Conservation (phyloP, 2,329 filamentous ascomycete genomes). For the Sarocladiaceae sp. region DNA sequence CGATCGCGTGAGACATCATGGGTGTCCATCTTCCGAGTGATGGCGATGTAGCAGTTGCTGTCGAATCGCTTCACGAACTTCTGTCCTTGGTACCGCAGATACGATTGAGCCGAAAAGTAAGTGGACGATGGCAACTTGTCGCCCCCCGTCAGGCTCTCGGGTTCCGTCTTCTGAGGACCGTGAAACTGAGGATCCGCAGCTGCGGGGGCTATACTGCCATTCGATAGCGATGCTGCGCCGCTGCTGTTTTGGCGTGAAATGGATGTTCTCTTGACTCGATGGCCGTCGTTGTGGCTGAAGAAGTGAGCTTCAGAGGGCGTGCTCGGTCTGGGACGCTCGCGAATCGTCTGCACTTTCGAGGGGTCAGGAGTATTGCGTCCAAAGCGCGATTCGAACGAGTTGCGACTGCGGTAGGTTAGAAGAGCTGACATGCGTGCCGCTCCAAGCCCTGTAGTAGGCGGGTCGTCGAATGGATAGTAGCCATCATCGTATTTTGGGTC, state of each 20-base stretch:
- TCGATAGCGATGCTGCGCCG: constrained; percentile 23
- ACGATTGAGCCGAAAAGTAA: constrained; percentile 98
- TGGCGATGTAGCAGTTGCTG: constrained; percentile 97
- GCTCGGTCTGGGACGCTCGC: constrained; percentile 52
- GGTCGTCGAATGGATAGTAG: constrained; percentile 84
- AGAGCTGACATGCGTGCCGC: constrained; percentile 96
- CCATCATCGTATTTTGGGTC: constrained; percentile 98
- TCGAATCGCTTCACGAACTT: constrained; percentile 98
- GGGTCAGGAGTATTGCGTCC: constrained; percentile 88
- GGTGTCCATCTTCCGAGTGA: constrained; percentile 95
- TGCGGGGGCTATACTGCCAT: constrained; percentile 16
- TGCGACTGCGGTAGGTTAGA: constrained; percentile 89
- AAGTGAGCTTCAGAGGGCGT: constrained; percentile 68
- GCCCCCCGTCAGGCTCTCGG: constrained; percentile 41
- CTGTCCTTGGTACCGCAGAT: constrained; percentile 89
- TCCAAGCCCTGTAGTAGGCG: constrained; percentile 78
- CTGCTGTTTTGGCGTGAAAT: constrained; percentile 40
- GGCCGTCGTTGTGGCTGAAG: constrained; percentile 77
- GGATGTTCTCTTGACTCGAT: constrained; percentile 52
- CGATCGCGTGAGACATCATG: constrained; percentile 87
- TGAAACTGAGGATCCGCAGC: constrained; percentile 60
- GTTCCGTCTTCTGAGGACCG: constrained; percentile 44
- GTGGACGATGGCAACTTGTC: constrained; percentile 56
- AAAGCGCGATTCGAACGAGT: constrained; percentile 94
- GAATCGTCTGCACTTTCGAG: constrained; percentile 75